Evolutionary conservation across 371 early-diverging fungal genomes (phyloP).

Genomic region (Actinomortierella wolfii): DNA sequence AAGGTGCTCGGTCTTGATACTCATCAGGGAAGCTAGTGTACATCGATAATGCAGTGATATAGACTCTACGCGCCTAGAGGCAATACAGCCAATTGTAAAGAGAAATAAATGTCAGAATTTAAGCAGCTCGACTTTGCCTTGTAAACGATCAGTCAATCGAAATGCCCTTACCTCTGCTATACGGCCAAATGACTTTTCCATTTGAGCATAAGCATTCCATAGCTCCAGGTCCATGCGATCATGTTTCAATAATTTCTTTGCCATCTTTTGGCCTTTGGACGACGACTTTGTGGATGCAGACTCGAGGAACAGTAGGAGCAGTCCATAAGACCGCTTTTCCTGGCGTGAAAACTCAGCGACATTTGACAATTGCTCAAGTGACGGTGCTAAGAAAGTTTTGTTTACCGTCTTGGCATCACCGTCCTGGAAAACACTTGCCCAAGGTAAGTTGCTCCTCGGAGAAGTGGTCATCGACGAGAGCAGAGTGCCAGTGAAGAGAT

Average conservation of each 20-base stretch:
- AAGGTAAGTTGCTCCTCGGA: no score
- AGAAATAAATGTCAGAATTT: not conserved
- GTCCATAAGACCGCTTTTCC: no score
- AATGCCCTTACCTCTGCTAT: slow-evolving; percentile 51
- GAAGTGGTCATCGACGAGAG: no score
- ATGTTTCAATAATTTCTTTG: slow-evolving; percentile 60
- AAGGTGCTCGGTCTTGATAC: slow-evolving; percentile 48
- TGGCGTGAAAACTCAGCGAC: no score
- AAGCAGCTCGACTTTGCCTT: not conserved
- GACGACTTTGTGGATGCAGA: slow-evolving; percentile 16
- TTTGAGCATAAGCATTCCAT: slow-evolving; percentile 73
- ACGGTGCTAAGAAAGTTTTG: no score
- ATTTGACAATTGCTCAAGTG: no score
- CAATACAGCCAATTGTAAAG: not conserved
- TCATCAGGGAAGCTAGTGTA: slow-evolving; percentile 52
- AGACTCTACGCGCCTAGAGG: slow-evolving; percentile 69
- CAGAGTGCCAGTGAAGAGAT: no score
- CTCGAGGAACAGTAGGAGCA: no score
- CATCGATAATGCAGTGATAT: slow-evolving; percentile 58
- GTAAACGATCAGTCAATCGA: slow-evolving; percentile 5
- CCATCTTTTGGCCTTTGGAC: slow-evolving; percentile 59
- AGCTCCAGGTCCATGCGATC: slow-evolving; percentile 61
- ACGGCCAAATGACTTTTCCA: slow-evolving; percentile 59
- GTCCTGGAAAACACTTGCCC: no score
- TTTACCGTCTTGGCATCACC: no score